Base-by-base conservation (phyloP, 140 eudicot species). In the Anethum foeniculum region DNA sequence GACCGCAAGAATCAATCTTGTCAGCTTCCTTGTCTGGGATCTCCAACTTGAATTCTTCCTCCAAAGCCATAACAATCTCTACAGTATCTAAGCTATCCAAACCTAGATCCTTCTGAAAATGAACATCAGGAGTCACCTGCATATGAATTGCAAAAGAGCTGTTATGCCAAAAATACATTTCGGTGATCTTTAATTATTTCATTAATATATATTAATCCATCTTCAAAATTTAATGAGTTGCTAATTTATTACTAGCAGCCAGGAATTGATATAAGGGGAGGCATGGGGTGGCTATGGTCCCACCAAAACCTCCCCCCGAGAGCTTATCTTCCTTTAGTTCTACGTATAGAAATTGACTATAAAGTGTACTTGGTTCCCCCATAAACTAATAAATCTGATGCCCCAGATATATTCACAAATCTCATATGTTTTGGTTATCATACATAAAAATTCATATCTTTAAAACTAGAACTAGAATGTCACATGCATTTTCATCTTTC, bases 21-120 rank as follows among this genome's bases (percentile, higher is more conserved):
- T 90, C 98, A 77, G 98, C 98, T 89, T 92, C 98, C 84, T 92
- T 90, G 90, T 92, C 98, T 1, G 98, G 98, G 44, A 94, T 94
- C 84, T 94, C 98, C 82, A 94, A 80, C 80, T 89, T 88, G 79
- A 95, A 92, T 77, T 95, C 99, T 84, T 95, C 99, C 82, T 95
- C 99, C 6, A 95, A 82, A 23, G 99, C 97, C 93, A 95, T 95
- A 75, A 91, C 93, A 71, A 95, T 83, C 84, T 95, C 97, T 83
- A 95, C 99, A 27, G 78, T 92, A 73, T 95, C 99, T 54, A 92
- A 88, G 90, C 99, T 92, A 82, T 95, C 97, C 82, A 92, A 83
- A 0, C 97, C 97, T 52, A 95, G 73, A 83, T 95, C 99, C 87
- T 92, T 90, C 81, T 90, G 91, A 78, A 95, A 95, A 86, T 92